Conservation (phyloP, 768 basidiomycete genomes). For the Suillus fuscotomentosus region DNA sequence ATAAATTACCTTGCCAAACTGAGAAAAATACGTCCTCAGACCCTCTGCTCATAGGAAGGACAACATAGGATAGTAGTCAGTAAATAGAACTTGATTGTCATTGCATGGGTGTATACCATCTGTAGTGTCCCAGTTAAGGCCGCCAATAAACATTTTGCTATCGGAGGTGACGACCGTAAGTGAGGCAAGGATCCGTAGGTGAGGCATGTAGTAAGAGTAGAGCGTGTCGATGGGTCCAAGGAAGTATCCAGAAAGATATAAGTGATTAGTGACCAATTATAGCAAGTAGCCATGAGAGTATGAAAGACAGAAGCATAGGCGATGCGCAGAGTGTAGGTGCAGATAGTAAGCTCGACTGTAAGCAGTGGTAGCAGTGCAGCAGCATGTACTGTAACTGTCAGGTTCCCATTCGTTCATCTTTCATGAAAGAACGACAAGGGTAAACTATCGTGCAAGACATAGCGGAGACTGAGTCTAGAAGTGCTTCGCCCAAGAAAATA, state of each 20-base stretch:
- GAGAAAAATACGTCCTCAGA: constrained; percentile 68
- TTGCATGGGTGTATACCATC: constrained; percentile 60
- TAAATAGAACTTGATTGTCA: constrained; percentile 21
- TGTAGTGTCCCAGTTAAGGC: constrained; percentile 89
- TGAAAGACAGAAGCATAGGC: constrained; percentile 24
- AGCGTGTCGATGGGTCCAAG: constrained; percentile 32
- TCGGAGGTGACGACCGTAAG: constrained; percentile 26
- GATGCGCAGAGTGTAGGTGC: constrained; percentile 20
- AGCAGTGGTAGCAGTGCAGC: constrained; percentile 19
- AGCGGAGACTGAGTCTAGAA: constrained; percentile 14
- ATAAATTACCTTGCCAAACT: constrained; percentile 67
- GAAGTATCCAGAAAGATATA: constrained; percentile 35
- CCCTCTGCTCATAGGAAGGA: constrained; percentile 45
- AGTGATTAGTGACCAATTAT: constrained; percentile 34
- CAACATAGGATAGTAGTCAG: constrained; percentile 24
- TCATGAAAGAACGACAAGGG: constrained; percentile 16
- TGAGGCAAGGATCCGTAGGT: constrained; percentile 26
- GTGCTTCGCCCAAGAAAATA: constrained; percentile 10
- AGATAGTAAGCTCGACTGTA: constrained; percentile 28
- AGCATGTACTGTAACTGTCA: constrained; percentile 14
- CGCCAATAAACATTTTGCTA: constrained; percentile 92
- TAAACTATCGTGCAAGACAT: constrained; percentile 12
- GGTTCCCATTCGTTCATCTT: constrained; percentile 16
- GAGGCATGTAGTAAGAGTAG: constrained; percentile 15
- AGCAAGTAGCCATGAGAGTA: constrained; percentile 33